Base-by-base conservation (phyloP, 495 filamentous ascomycete species). In the Pyronema omphalodes region DNA sequence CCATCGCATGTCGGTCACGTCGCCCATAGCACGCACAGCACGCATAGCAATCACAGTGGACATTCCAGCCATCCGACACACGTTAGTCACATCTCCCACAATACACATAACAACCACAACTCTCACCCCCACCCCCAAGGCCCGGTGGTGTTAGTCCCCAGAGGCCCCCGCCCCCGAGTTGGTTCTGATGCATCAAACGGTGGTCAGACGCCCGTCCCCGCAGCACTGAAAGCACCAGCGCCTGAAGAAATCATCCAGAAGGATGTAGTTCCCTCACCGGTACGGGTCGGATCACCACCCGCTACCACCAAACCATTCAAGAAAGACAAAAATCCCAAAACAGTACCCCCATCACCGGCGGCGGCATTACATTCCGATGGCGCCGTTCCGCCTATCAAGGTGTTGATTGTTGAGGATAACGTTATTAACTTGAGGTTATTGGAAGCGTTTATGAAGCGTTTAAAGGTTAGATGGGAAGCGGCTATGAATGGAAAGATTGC, bases 371-470 rank as follows among this genome's bases (percentile, higher is more conserved):
- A 86, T 46, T 76, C 91, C 9, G 84, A 84, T 60, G 80, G 80
- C 51, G 82, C 84, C 6, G 88, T 98, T 2, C 91, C 91, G 8
- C 91, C 91, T 17, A 98, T 98, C 68, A 96, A 93, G 60, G 88
- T 96, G 7, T 73, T 98, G 14, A 95, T 98, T 54, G 91, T 98
- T 36, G 91, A 98, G 70, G 91, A 98, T 70, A 98, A 98, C 66
- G 82, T 89, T 55, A 96, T 98, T 73, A 98, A 98, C 60, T 73
- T 96, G 48, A 80, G 84, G 48, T 77, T 98, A 5, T 70, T 98
- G 1, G 91, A 96, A 62, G 88, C 87, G 0, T 94, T 98, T 66
- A 91, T 96, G 76, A 94, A 94, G 66, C 76, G 89, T 44, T 75
- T 98, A 36, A 94, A 93, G 61, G 91, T 98, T 29, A 83, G 91